Evolutionary conservation across 441 rosid genomes (phyloP).

Genomic region (Brassica balearica): DNA sequence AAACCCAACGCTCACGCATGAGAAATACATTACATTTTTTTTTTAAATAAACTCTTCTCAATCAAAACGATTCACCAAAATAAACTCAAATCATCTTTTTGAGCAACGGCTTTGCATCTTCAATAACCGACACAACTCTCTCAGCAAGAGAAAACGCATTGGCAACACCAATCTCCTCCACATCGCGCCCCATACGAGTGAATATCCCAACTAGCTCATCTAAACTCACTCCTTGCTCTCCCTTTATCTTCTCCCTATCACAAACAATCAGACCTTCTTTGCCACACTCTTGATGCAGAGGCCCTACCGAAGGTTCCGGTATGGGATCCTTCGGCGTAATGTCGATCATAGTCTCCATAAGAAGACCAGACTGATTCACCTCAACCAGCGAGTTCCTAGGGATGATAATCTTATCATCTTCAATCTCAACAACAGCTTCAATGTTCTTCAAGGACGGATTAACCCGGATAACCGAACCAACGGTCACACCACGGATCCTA

Average conservation of each 20-base stretch:
- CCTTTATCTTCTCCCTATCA: constrained; percentile 85
- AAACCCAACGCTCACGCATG: constrained; percentile 55
- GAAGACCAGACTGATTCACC: constrained; percentile 97
- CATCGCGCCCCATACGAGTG: constrained; percentile 87
- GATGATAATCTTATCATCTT: constrained; percentile 90
- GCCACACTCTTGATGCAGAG: constrained; percentile 72
- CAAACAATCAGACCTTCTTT: constrained; percentile 89
- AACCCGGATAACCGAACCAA: constrained; percentile 86
- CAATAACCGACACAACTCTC: constrained; percentile 74
- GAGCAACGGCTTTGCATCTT: constrained; percentile 90
- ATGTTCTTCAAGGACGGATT: constrained; percentile 87
- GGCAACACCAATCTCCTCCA: constrained; percentile 82
- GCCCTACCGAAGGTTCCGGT: constrained; percentile 84
- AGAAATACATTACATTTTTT: constrained; percentile 35
- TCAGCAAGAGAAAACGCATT: constrained; percentile 72
- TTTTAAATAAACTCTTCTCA: too few relatives aligned
- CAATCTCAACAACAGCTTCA: constrained; percentile 94
- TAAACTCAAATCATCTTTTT: constrained; percentile 65
- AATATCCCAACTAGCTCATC: constrained; percentile 89
- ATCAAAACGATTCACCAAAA: constrained; percentile 6
- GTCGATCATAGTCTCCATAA: constrained; percentile 94
- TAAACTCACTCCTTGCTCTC: constrained; percentile 89
- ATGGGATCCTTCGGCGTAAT: constrained; percentile 87
- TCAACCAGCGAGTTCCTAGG: constrained; percentile 86
- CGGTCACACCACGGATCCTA: constrained; percentile 94